Conservation (phyloP, 257 asterid species). For the Echites panduratus region DNA sequence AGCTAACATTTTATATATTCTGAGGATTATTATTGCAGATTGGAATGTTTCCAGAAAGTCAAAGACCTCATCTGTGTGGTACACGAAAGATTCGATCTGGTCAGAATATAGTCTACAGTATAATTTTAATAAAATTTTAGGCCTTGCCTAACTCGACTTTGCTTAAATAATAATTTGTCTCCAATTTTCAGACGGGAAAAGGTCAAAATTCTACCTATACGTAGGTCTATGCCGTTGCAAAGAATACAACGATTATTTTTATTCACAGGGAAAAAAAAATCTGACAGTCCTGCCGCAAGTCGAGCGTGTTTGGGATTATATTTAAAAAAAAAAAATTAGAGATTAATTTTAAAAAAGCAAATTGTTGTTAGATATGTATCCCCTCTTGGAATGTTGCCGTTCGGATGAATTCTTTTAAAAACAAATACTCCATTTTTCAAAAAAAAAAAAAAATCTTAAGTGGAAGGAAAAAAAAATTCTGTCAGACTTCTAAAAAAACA, state of each 20-base stretch:
- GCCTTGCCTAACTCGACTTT: constrained; percentile 28
- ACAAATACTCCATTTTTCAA: too few relatives aligned
- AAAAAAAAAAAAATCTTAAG: too few relatives aligned
- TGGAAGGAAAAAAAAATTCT: not conserved
- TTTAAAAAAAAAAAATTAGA: not conserved
- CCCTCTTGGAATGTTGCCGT: too few relatives aligned
- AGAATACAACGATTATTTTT: not conserved
- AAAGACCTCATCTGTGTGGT: constrained; percentile 17
- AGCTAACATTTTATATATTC: too few relatives aligned
- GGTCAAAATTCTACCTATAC: constrained; percentile 7
- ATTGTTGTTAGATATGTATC: too few relatives aligned
- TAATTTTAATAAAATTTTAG: constrained; percentile 8
- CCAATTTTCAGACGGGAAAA: not conserved
- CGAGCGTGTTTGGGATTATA: constrained; percentile 1
- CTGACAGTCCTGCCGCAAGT: constrained; percentile 24
- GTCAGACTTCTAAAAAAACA: too few relatives aligned
- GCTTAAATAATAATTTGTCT: not conserved
- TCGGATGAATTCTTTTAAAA: too few relatives aligned
- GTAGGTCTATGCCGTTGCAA: not conserved
- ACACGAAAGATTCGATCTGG: constrained; percentile 14
- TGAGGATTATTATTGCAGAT: not conserved
- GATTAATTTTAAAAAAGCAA: not conserved
- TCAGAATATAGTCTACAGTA: constrained; percentile 18
- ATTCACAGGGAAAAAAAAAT: not conserved
- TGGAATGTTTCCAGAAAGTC: constrained; percentile 23